These are phyloP conservation scores for Datura wrightii DNA, from an alignment of 257 asterid species.

Conservation along the genomic window DNA sequence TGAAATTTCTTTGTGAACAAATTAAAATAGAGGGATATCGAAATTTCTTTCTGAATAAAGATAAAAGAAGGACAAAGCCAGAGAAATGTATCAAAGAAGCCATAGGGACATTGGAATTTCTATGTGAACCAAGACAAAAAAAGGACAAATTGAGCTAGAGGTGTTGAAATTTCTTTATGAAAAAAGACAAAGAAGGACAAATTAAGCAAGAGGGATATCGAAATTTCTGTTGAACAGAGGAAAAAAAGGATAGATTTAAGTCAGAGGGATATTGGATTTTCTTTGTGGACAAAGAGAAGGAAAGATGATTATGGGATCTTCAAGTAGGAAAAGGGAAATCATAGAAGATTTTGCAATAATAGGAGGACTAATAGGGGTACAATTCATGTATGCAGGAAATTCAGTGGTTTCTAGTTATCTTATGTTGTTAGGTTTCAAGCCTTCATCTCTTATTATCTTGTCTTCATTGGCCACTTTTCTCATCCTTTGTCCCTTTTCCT, in stretches of 20 bases:
- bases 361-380: slow-evolving; percentile 68
- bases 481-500: slow-evolving; percentile 65
- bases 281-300: not conserved
- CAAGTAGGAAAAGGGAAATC: slow-evolving; percentile 38
- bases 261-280: too few species aligned
- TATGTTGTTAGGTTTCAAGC: slow-evolving; percentile 65
- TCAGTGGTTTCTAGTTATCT: slow-evolving; percentile 70
- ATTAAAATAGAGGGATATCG: not conserved
- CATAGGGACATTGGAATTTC: not conserved
- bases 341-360: slow-evolving; percentile 60
- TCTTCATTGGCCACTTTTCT: slow-evolving; percentile 74
- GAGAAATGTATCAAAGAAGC: not conserved
- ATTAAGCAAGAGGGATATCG: not conserved
- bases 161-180: too few species aligned
- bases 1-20: too few species aligned
- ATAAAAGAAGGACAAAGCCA: not conserved
- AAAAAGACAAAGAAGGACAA: not conserved
- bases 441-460: slow-evolving; percentile 72
- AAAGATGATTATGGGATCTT: slow-evolving; percentile 37
- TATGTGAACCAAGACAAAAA: not conserved
- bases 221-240: not conserved
- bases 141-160: too few species aligned
- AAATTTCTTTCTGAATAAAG: too few species aligned
- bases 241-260: not conserved
- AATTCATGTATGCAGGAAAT: slow-evolving; percentile 78